Base-by-base conservation (phyloP, 2,329 filamentous ascomycete genomes). In the Sporothrix globosa region DNA sequence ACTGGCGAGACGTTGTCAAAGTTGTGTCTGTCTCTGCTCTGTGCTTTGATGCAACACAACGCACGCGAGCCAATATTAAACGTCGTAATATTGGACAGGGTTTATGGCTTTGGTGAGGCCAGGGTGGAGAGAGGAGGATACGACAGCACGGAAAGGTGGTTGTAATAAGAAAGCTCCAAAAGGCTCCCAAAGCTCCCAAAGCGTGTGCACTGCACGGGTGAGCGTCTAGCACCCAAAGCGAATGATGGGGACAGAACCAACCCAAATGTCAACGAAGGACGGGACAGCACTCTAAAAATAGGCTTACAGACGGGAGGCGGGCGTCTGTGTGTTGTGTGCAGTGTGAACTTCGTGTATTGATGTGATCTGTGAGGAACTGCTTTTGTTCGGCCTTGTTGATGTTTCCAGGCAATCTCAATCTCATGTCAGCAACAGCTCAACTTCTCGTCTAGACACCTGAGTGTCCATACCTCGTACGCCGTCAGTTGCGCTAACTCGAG, bases 11-110 rank as follows among this genome's bases (percentile, higher is more conserved):
- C 50, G 50, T 24, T 52, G 50, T 30, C 30, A 5, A 30, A 5
- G 34, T 9, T 34, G 34, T 30, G 30, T 34, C 34, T 9, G 5
- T 34, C 5, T 9, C 34, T 34, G 34, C 27, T 30, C 27, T 30
- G 27, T 30, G 27, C 27, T 30, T 30, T 30, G 27, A 44, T 61
- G 58, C 39, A 44, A 61, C 58, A 34, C 39, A 41, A 44, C 58
- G 58, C 58, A 61, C 34, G 56, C 61, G 44, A 66, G 61, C 41
- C 44, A 66, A 48, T 66, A 66, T 66, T 52, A 44, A 27, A 30
- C 14, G 46, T 50, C 24, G 27, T 30, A 65, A 66, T 52, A 46
- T 61, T 46, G 44, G 39, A 61, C 39, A 61, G 58, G 39, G 58
- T 24, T 24, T 34, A 34, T 9, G 34, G 7, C 0, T 27, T 46